Percentiles rank a stretch among this genome's conserved stretches.
Evolutionary conservation across 2,329 filamentous ascomycete species (phyloP).

Genomic region (Colletotrichum australisinense): DNA sequence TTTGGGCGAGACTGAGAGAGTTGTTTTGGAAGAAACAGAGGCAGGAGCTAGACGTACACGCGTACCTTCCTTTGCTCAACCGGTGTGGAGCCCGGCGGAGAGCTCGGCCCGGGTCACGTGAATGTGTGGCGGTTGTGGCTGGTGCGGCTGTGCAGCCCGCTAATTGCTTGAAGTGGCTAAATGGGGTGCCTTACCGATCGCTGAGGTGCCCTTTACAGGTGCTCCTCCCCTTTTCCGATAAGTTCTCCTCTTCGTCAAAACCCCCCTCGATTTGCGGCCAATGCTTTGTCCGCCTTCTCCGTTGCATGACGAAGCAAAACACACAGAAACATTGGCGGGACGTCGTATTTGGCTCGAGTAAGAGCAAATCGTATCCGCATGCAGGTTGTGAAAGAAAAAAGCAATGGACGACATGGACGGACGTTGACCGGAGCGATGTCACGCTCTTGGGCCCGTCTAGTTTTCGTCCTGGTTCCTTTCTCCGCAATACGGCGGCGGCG

Average conservation of each 20-base stretch:
- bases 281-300: neutral
- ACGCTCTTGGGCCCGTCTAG: slow-evolving; percentile 3
- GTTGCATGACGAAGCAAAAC: neutral
- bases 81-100: too few species aligned
- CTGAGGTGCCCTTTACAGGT: too few species aligned
- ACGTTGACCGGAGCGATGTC: slow-evolving; percentile 28
- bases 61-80: too few species aligned
- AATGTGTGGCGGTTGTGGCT: too few species aligned
- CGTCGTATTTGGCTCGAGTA: neutral
- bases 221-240: neutral
- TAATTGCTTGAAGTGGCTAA: too few species aligned
- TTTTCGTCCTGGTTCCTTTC: neutral
- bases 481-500: slow-evolving; percentile 20
- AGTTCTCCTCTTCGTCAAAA: neutral
- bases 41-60: too few species aligned
- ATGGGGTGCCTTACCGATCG: too few species aligned
- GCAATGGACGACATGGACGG: neutral
- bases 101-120: too few species aligned
- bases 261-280: neutral
- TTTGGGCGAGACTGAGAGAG: too few species aligned
- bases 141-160: too few species aligned
- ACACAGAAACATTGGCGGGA: neutral
- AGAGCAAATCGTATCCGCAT: neutral
- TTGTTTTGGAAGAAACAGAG: too few species aligned
- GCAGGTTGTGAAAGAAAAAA: neutral